Evolutionary conservation across 2,329 filamentous ascomycete genomes (phyloP), one percentile per base, ranked within the genome.

Genomic region (Drechslerella stenobrocha): DNA sequence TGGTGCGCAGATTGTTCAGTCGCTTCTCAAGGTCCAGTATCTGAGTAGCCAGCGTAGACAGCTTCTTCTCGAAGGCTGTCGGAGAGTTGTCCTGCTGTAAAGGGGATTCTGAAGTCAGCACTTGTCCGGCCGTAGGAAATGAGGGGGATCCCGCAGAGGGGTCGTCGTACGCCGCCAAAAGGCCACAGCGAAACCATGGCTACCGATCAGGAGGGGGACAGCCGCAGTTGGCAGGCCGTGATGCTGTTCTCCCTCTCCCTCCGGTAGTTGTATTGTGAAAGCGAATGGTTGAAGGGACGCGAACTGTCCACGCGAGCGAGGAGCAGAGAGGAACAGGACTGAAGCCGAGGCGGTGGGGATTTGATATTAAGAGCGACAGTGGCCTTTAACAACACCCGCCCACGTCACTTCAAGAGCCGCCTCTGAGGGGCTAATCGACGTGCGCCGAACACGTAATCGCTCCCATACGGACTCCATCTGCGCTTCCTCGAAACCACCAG

Each of bases 1-100:
- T 83, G 72, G 87, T 82, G 46, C 89, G 85, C 35, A 87, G 81
- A 40, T 80, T 80, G 74, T 96, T 90, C 71, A 96, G 86, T 52
- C 82, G 84, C 40, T 86, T 79, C 73, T 87, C 87, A 1, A 87
- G 84, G 70, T 84, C 82, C 37, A 86, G 81, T 76, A 98, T 96
- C 78, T 93, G 96, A 52, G 81, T 80, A 8, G 91, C 88, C 45
- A 98, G 83, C 22, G 84, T 81, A 7, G 90, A 89, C 26, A 98
- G 85, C 1, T 87, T 85, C 80, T 91, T 96, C 79, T 98, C 93
- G 75, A 97, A 98, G 2, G 87, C 89, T 52, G 90, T 91, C 23
- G 93, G 87, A 71, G 91, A 95, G 75, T 83, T 87, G 76, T 87
- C 83, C 74, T 89, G 83, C 90, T 95, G 73, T 32, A 44, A 61